phyloP scores from a whole-genome alignment of 495 filamentous ascomycete species.

The Aspergillus nidulans region DNA sequence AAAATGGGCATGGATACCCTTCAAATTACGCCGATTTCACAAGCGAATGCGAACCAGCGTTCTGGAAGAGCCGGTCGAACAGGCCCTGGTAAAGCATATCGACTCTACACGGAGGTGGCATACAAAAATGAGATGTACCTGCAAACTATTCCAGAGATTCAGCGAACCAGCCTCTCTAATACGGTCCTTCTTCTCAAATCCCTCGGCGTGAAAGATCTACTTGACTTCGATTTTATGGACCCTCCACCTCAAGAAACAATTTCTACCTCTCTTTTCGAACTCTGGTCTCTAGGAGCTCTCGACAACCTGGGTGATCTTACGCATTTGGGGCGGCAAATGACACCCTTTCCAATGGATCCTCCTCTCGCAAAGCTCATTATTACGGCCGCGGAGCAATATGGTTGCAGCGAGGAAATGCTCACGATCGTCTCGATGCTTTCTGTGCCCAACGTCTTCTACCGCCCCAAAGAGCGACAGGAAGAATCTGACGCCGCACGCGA shows the following conservation, averaged over 20 bases:
- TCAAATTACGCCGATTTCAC: slow-evolving; percentile 96
- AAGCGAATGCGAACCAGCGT: slow-evolving; percentile 91
- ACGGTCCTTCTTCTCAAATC: slow-evolving; percentile 94
- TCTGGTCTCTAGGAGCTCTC: slow-evolving; percentile 93
- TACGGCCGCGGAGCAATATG: slow-evolving; percentile 75
- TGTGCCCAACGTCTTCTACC: slow-evolving; percentile 94
- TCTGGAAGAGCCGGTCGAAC: slow-evolving; percentile 93
- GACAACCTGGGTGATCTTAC: slow-evolving; percentile 94
- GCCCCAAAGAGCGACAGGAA: slow-evolving; percentile 94
- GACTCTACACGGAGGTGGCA: slow-evolving; percentile 88
- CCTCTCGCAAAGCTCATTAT: slow-evolving; percentile 92
- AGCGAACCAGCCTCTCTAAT: slow-evolving; percentile 91
- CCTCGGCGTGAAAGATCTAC: slow-evolving; percentile 85
- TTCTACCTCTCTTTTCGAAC: slow-evolving; percentile 92
- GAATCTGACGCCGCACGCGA: slow-evolving; percentile 96
- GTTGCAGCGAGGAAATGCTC: slow-evolving; percentile 94
- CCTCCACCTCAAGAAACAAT: slow-evolving; percentile 98
- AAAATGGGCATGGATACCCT: slow-evolving; percentile 99
- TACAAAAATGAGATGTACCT: slow-evolving; percentile 97
- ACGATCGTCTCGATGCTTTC: slow-evolving; percentile 98
- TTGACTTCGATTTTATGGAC: slow-evolving; percentile 99
- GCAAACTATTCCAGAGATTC: slow-evolving; percentile 97
- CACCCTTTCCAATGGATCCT: slow-evolving; percentile 94
- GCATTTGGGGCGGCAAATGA: slow-evolving; percentile 84
- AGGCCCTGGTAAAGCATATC: slow-evolving; percentile 92